Base-by-base conservation (phyloP, 768 basidiomycete genomes). In the Goffeauzyma gilvescens region DNA sequence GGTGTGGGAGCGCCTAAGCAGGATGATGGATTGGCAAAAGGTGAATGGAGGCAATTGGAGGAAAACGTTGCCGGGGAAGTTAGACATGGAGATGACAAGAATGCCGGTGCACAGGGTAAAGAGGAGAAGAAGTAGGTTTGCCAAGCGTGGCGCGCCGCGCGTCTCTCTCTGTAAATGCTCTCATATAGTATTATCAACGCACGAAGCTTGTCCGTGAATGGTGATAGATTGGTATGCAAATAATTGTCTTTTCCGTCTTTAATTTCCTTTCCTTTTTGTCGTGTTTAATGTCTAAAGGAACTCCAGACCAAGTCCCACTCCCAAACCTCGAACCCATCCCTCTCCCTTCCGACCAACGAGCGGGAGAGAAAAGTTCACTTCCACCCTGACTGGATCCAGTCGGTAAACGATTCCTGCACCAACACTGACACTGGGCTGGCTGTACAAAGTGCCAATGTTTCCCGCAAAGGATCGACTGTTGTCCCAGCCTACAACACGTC, bases 361-460 rank as follows among this genome's bases (percentile, higher is more conserved):
- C 8, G 61, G 61, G 50, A 63, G 51, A 7, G 57, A 46, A 32
- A 63, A 58, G 44, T 60, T 63, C 40, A 63, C 26, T 28, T 63
- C 61, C 15, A 60, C 50, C 15, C 61, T 48, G 5, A 60, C 48
- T 6, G 59, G 59, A 22, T 59, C 59, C 1, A 63, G 48, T n/a
- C 58, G 53, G 39, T 59, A 63, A 40, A 60, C 49, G 25, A 63
- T 20, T 0, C 61, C 61, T 2, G 60, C 32, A 14, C 61, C 61
- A 6, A 53, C 57, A 20, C 55, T 57, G 37, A 63, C 38, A 28
- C 59, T 57, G 4, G 59, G 61, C 9, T 42, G 48, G 2, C 41
- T 20, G 38, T 59, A 60, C 42, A 60, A 41, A 27, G 52, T 59
- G 27, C 36, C 50, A 1, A 57, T 24, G 38, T 63, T 63, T 3